phyloP scores from a whole-genome alignment of 441 rosid genomes.

The Erodium trifolium region DNA sequence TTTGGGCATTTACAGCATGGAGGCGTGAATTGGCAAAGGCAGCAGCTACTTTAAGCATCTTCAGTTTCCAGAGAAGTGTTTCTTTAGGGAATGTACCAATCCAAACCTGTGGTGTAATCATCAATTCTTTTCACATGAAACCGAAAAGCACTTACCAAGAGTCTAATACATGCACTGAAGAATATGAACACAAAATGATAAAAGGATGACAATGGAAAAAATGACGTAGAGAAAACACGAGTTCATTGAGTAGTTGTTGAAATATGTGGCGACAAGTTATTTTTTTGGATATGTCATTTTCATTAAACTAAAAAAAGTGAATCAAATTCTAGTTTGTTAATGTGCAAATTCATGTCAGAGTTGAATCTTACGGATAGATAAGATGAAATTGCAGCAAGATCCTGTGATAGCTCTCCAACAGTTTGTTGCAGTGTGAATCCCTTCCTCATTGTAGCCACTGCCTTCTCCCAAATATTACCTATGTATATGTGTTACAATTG shows the following conservation, averaged over 20 bases:
- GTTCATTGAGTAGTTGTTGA: not conserved
- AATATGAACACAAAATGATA: not conserved
- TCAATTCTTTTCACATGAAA: constrained; percentile 19
- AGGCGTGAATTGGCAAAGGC: constrained; percentile 44
- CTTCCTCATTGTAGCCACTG: constrained; percentile 29
- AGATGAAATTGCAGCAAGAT: constrained; percentile 29
- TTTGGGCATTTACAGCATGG: constrained; percentile 46
- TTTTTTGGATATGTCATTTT: not conserved
- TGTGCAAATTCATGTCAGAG: not conserved
- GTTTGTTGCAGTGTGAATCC: constrained; percentile 32
- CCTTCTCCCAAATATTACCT: constrained; percentile 42
- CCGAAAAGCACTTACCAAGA: constrained; percentile 8
- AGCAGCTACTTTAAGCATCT: constrained; percentile 44
- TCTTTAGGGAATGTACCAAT: constrained; percentile 38
- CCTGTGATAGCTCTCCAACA: constrained; percentile 30
- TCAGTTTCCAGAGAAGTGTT: constrained; percentile 54
- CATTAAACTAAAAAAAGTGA: not conserved
- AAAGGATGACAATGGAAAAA: not conserved
- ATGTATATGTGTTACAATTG: constrained; percentile 10
- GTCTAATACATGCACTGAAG: not conserved
- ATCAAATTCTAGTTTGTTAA: not conserved
- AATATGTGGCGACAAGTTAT: not conserved
- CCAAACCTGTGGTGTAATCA: constrained; percentile 36
- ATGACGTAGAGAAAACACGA: not conserved
- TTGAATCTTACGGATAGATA: constrained; percentile 40